Evolutionary conservation across 164 flowering plant genomes (phyloP).

Genomic region (Macadamia integrifolia): DNA sequence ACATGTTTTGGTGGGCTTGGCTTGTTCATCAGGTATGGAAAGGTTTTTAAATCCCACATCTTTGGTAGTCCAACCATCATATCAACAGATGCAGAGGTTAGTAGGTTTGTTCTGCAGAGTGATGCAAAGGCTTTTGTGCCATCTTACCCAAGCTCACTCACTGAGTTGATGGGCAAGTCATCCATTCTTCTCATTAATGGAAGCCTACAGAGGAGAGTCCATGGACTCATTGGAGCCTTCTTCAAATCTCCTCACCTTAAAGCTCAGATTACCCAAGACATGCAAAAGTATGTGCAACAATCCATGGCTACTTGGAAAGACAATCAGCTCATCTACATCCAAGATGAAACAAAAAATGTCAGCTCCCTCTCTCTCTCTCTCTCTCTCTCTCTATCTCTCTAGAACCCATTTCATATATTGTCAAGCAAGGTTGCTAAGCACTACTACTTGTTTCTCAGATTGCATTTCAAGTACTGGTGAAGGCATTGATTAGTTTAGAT

Average conservation of each 20-base stretch:
- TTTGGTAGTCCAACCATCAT: conserved; percentile 79
- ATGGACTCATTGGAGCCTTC: conserved; percentile 82
- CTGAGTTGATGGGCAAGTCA: conserved; percentile 84
- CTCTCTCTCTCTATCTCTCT: conserved; percentile 24
- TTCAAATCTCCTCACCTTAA: conserved; percentile 72
- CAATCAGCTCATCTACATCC: conserved; percentile 58
- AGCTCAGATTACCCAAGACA: conserved; percentile 73
- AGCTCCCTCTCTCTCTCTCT: conserved; percentile 30
- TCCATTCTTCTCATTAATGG: conserved; percentile 84
- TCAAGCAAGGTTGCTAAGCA: background rate
- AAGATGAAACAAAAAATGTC: conserved; percentile 78
- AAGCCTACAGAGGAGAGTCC: conserved; percentile 72
- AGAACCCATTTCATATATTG: background rate
- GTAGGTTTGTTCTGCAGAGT: conserved; percentile 62
- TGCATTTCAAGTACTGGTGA: conserved; percentile 84
- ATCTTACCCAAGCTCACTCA: conserved; percentile 79
- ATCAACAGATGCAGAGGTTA: conserved; percentile 91
- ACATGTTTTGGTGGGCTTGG: too few relatives aligned
- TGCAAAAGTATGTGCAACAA: conserved; percentile 50
- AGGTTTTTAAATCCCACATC: conserved; percentile 93
- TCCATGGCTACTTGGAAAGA: conserved; percentile 65
- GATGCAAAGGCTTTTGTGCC: conserved; percentile 73
- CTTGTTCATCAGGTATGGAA: conserved; percentile 62
- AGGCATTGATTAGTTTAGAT: conserved; percentile 79
- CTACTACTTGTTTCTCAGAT: conserved; percentile 42